A percentile compares a stretch with the other conserved stretches of the same genome.
phyloP scores from a whole-genome alignment of 2,329 filamentous ascomycete species.

The Scedosporium boydii region DNA sequence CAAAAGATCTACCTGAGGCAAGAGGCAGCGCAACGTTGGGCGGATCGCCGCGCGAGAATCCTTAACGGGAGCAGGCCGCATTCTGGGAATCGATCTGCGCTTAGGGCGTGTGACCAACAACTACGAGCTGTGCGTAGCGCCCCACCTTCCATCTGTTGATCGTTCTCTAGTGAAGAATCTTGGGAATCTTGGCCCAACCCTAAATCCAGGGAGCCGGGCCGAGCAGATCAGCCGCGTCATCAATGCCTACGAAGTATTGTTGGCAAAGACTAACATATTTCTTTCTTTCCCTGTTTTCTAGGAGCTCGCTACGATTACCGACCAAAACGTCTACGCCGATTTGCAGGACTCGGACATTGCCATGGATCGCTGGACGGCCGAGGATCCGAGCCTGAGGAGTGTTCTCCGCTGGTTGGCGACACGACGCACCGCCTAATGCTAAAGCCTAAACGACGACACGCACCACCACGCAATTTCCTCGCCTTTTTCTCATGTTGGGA shows the following conservation, averaged over 20 bases:
- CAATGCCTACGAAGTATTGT: not conserved
- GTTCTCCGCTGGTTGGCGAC: conserved; percentile 51
- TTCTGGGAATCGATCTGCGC: conserved; percentile 34
- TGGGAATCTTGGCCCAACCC: not conserved
- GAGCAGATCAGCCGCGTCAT: not conserved
- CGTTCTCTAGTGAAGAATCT: not conserved
- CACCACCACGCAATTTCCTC: not conserved
- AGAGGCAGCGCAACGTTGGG: conserved; percentile 49
- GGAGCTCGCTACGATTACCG: conserved; percentile 50
- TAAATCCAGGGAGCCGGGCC: too few species aligned
- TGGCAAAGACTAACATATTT: not conserved
- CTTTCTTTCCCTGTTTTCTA: conserved; percentile 14
- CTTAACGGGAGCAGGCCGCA: conserved; percentile 41
- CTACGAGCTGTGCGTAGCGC: conserved; percentile 41
- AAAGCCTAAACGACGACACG: too few species aligned
- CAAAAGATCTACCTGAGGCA: conserved; percentile 58
- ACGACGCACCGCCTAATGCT: conserved; percentile 16
- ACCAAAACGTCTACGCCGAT: conserved; percentile 48
- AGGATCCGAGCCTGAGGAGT: conserved; percentile 49
- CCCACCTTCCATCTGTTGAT: not conserved
- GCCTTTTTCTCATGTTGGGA: not conserved
- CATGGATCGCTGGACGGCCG: conserved; percentile 52
- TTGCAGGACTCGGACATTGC: conserved; percentile 42
- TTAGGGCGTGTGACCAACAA: conserved; percentile 46
- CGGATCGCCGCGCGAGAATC: conserved; percentile 42